Base-by-base conservation (phyloP, 78 protist genomes). In the slime mould (Dictyostelium discoideum) region DNA sequence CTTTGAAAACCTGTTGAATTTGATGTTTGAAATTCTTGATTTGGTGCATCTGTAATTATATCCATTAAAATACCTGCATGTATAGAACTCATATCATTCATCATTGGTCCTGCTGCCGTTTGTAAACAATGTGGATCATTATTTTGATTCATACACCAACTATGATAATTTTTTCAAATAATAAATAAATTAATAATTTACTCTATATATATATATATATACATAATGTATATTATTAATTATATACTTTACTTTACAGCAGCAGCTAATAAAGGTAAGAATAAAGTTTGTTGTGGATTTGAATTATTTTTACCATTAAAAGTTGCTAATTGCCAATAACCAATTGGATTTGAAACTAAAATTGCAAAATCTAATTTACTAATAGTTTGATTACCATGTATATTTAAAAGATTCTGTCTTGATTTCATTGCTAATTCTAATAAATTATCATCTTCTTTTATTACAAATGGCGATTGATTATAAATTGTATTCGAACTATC, bases 41-140 rank as follows among this genome's bases (percentile, higher is more conserved):
- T 90, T 82, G 95, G 95, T 32, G 95, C 87, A 73, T 18, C 10
- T 8, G 95, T 72, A 40, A 90, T 72, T 3, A 79, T 72, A 54
- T 90, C 95, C 5, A 82, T 20, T n/a, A 90, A 42, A 50, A 90
- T 82, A 72, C 95, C 95, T 10, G 95, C 88, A 48, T 77, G 73
- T 8, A 82, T 82, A 1, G 95, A 90, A 50, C 77, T 50, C 29
- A 67, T 81, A 82, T 80, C 83, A 39, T 65, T n/a, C 88, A 90
- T 82, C 95, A 90, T 90, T 73, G 95, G 95, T 3, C 77, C 83
- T 46, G 95, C 85, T 22, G 67, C 83, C 72, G 73, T 69, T 39
- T 90, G 83, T 50, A 90, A 29, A 82, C 95, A 90, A 90, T 90
- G 95, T 32, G 95, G 95, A 72, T 90, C 95, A 42, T 90, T 63